Evolutionary conservation across 768 basidiomycete genomes (phyloP), one percentile per base, ranked within the genome.

Genomic region (Trametes villosa): DNA sequence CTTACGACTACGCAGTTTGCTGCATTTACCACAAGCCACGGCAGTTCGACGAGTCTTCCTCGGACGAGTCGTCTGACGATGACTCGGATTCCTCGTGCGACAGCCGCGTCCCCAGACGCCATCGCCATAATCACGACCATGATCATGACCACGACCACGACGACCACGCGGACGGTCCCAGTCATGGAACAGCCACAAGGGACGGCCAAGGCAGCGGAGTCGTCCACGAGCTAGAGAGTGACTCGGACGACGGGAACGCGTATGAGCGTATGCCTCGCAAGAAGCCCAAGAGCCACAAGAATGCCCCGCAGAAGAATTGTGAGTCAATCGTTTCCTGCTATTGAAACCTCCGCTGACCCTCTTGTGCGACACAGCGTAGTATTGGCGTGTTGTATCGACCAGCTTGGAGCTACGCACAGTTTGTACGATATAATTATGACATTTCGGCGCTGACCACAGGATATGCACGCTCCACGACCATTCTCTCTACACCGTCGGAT

Each of bases 21-120:
- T 98, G 95, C 73, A 96, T 98, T 69, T 96, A 95, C 70, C 92
- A 94, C 71, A 91, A 89, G 70, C 88, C 89, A 1, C 81, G 83
- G 57, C 76, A 70, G 50, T 94, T 92, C 62, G 92, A 93, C 74
- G 92, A 94, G 69, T 94, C 92, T 0, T 91, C 76, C 11, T 75
- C 87, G 0, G 83, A 83, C 41, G 81, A 83, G 44, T 81, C 80
- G 5, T 84, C 83, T 0, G 86, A 83, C 44, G 82, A 81, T 41
- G 82, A 81, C 50, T 74, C 75, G 0, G 79, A 73, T 36, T 68
- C 73, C 0, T 64, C 67, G 55, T 60, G 63, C 46, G 62, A 59
- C 15, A 55, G 34, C 30, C 64, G 55, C 36, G 42, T 24, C 22
- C 60, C 54, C 4, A 54, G 60, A 18, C 57, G 54, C 46, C 50